Evolutionary conservation across 148 eudicot genomes (phyloP).

Genomic region (Pharnaceum exiguum): DNA sequence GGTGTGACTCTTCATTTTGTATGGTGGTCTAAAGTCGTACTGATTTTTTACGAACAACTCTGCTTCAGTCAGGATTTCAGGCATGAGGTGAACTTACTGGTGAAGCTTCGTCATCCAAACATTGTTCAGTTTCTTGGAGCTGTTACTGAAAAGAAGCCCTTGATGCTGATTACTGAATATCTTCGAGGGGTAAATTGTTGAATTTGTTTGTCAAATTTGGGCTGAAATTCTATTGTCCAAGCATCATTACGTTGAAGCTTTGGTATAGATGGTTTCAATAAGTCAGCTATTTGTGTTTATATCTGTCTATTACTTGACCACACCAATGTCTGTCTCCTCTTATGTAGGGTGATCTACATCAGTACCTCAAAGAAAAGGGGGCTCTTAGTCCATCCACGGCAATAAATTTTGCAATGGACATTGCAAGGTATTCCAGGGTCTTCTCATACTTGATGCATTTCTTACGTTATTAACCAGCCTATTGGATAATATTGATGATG

Average conservation of each 20-base stretch:
- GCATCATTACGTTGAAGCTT: background rate
- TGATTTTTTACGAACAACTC: slow-evolving; percentile 10
- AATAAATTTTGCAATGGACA: slow-evolving; percentile 85
- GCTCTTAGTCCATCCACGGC: slow-evolving; percentile 82
- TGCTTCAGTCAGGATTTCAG: slow-evolving; percentile 90
- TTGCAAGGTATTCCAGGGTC: slow-evolving; percentile 61
- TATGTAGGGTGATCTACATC: slow-evolving; percentile 88
- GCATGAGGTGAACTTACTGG: slow-evolving; percentile 94
- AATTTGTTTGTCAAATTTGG: background rate
- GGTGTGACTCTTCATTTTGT: background rate
- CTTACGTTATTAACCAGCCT: background rate
- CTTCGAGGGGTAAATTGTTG: slow-evolving; percentile 67
- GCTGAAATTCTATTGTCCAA: background rate
- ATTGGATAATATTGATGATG: background rate
- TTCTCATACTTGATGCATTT: background rate
- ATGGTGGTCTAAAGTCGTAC: background rate
- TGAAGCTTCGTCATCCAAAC: slow-evolving; percentile 98
- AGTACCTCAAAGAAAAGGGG: slow-evolving; percentile 82
- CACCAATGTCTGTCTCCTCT: background rate
- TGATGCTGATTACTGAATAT: slow-evolving; percentile 95
- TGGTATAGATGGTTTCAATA: background rate
- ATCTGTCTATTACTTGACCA: too few relatives aligned
- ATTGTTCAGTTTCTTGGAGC: slow-evolving; percentile 99
- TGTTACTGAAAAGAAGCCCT: slow-evolving; percentile 87
- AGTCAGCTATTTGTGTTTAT: too few relatives aligned